phyloP scores from a whole-genome alignment of 305 asterid genomes.

The Rubia tinctorum region DNA sequence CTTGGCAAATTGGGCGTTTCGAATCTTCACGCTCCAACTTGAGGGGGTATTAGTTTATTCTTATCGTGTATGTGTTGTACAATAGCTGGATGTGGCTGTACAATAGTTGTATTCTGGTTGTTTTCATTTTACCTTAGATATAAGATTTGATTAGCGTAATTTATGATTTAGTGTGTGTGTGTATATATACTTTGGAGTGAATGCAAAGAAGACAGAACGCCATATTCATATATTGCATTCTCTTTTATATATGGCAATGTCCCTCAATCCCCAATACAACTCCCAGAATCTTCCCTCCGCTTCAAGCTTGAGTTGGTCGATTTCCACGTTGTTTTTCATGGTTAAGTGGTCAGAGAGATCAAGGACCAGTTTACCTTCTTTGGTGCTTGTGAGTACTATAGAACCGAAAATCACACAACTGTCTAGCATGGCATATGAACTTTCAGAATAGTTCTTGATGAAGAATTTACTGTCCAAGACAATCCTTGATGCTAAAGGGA shows the following conservation, averaged over 20 bases:
- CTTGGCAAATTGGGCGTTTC: neutral
- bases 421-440: slow-evolving; percentile 11
- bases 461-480: slow-evolving; percentile 68
- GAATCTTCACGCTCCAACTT: neutral
- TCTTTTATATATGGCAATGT: slow-evolving; percentile 17
- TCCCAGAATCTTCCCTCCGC: slow-evolving; percentile 62
- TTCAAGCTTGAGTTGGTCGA: slow-evolving; percentile 55
- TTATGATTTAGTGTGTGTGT: no score
- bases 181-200: no score
- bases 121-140: no score
- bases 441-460: slow-evolving; percentile 43
- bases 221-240: no score
- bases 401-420: slow-evolving; percentile 47
- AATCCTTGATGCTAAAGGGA: slow-evolving; percentile 60
- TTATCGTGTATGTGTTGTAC: no score
- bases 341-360: slow-evolving; percentile 58
- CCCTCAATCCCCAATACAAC: slow-evolving; percentile 47
- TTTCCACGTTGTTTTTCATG: slow-evolving; percentile 37
- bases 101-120: no score
- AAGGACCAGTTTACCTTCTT: slow-evolving; percentile 13
- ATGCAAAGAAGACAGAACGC: no score
- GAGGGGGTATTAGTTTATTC: neutral
- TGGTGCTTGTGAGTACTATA: slow-evolving; percentile 22
- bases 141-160: no score
- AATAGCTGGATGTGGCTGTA: no score